Conservation (phyloP, 176 grass and related monocot genomes). For the Stipa capillata region DNA sequence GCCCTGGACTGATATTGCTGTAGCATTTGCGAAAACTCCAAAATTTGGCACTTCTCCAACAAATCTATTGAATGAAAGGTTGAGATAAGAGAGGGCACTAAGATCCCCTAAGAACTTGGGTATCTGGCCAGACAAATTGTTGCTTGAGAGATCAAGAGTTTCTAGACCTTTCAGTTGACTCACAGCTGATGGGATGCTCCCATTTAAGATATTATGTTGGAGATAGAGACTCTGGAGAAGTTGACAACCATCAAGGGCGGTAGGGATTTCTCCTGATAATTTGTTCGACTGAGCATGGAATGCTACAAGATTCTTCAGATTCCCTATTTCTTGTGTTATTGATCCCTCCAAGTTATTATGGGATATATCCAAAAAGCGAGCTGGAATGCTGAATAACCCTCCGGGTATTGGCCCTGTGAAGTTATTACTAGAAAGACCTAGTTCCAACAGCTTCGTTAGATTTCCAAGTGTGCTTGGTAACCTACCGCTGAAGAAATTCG, state of each 20-base stretch:
- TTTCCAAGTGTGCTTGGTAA: slow-evolving; percentile 31
- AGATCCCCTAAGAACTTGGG: no score
- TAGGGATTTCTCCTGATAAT: slow-evolving; percentile 34
- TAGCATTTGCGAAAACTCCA: no score
- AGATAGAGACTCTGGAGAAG: slow-evolving; percentile 19
- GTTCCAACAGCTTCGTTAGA: not conserved
- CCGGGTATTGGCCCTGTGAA: no score
- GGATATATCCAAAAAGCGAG: slow-evolving; percentile 23
- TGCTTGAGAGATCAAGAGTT: no score
- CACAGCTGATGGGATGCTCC: not conserved
- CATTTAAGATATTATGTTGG: no score
- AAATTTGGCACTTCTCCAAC: no score
- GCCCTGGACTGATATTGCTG: no score
- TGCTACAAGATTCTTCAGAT: not conserved
- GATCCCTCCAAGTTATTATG: slow-evolving; percentile 12
- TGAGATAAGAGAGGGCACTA: no score
- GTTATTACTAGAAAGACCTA: no score
- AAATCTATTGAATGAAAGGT: no score
- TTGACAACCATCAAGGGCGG: slow-evolving; percentile 20
- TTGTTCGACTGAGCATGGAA: slow-evolving; percentile 5
- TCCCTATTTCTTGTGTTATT: slow-evolving; percentile 8
- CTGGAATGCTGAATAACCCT: slow-evolving; percentile 17
- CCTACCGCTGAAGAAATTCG: not conserved
- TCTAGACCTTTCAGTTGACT: no score
- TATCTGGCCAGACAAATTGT: no score